Evolutionary conservation across 2,329 filamentous ascomycete species (phyloP).

Genomic region (Fusarium multiceps): DNA sequence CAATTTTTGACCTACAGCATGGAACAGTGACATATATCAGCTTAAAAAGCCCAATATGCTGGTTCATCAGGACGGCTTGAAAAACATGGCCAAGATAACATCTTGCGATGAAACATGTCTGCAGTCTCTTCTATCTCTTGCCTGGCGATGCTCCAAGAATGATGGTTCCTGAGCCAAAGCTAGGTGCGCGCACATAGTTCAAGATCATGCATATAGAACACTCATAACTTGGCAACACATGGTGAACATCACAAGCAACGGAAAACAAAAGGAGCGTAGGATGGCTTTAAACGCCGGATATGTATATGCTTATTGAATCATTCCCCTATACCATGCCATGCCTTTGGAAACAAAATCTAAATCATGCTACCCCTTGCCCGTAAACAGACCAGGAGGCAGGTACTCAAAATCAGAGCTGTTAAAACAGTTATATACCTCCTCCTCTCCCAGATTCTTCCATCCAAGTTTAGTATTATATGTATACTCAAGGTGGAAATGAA

Average conservation of each 20-base stretch:
- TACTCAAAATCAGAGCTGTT: constrained; percentile 31
- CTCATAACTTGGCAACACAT: neutral
- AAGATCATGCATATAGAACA: neutral
- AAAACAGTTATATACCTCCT: constrained; percentile 18
- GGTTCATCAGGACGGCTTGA: neutral
- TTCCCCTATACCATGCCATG: constrained; percentile 27
- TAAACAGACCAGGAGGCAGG: constrained; percentile 23
- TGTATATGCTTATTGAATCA: constrained; percentile 26
- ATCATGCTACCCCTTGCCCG: constrained; percentile 18
- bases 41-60: neutral
- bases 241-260: neutral
- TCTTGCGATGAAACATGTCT: neutral
- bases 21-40: neutral
- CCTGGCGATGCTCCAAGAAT: neutral
- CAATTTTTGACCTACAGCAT: neutral
- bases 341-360: constrained; percentile 20
- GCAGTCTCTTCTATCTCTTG: neutral
- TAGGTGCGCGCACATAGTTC: neutral
- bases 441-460: constrained; percentile 39
- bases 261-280: neutral
- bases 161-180: neutral
- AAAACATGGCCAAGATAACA: neutral
- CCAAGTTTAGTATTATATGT: constrained; percentile 41
- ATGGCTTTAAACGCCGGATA: constrained; percentile 12
- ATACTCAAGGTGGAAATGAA: constrained; percentile 33